Conservation (phyloP, 2,329 filamentous ascomycete genomes). For the Penicillium sp. region DNA sequence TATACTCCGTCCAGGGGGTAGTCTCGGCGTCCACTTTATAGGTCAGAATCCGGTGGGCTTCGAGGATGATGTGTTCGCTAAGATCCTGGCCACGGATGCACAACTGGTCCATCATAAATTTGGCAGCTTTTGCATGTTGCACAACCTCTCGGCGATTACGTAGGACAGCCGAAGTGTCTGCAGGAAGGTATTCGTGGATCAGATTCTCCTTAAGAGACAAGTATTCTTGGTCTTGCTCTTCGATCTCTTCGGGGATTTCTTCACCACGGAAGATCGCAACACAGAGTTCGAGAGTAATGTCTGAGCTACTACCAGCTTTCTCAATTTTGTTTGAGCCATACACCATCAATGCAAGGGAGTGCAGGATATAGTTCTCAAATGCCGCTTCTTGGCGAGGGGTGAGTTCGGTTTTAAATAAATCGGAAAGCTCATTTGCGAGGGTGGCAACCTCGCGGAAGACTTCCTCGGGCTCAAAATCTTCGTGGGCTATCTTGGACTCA, state of each 20-base stretch:
- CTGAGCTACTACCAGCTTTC: neutral
- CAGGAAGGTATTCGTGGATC: neutral
- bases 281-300: neutral
- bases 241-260: neutral
- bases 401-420: neutral
- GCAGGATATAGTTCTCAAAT: neutral
- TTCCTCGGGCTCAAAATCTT: neutral
- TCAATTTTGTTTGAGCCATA: neutral
- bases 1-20: conserved; percentile 5
- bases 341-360: neutral
- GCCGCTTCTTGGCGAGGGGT: neutral
- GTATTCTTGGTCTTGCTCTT: neutral
- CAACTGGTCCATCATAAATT: neutral
- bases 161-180: neutral
- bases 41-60: conserved; percentile 2
- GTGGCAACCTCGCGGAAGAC: neutral
- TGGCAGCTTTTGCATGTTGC: conserved; percentile 1
- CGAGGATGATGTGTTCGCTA: conserved; percentile 1
- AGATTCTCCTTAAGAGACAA: neutral
- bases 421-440: neutral
- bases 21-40: neutral
- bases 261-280: neutral
- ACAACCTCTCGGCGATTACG: conserved; percentile 1
- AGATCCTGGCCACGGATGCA: conserved; percentile 2
- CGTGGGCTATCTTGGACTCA: neutral